These are phyloP conservation scores for Ambrosia trifida DNA, from an alignment of 129 eudicot species.

Conservation along the genomic window DNA sequence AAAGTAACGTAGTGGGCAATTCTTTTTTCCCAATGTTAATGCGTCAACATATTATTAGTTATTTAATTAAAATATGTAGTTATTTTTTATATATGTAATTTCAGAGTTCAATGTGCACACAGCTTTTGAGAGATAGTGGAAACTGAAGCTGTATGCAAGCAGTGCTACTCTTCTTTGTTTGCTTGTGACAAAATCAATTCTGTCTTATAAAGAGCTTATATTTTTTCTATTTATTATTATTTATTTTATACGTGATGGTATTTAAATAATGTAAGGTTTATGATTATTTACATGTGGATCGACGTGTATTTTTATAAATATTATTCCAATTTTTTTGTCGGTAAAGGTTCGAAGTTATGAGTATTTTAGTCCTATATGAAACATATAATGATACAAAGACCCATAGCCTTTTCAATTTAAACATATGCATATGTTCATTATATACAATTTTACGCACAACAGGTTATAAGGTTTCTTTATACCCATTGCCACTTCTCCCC, in stretches of 20 bases:
- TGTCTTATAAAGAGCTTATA: background rate
- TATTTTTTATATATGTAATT: background rate
- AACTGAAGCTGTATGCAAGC: slow-evolving; percentile 29
- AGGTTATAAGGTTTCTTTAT: too few species aligned
- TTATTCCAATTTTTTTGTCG: too few species aligned
- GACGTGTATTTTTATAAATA: background rate
- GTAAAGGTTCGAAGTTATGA: too few species aligned
- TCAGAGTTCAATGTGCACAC: slow-evolving; percentile 25
- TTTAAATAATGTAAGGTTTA: background rate
- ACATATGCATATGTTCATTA: too few species aligned
- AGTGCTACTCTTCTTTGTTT: slow-evolving; percentile 34
- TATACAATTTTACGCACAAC: too few species aligned
- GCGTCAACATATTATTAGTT: background rate
- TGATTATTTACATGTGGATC: background rate
- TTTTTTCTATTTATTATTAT: background rate
- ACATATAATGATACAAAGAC: too few species aligned
- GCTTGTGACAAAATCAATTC: slow-evolving; percentile 19
- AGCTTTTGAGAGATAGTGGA: slow-evolving; percentile 51
- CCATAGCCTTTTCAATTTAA: too few species aligned
- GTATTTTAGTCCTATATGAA: too few species aligned
- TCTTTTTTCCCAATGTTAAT: slow-evolving; percentile 14
- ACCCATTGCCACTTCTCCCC: too few species aligned
- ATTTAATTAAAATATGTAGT: background rate
- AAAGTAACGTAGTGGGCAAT: slow-evolving; percentile 5
- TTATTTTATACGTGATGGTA: background rate